These are phyloP conservation scores for Samsoniella hepiali DNA, from an alignment of 2,329 filamentous ascomycete species.

Conservation along the genomic window DNA sequence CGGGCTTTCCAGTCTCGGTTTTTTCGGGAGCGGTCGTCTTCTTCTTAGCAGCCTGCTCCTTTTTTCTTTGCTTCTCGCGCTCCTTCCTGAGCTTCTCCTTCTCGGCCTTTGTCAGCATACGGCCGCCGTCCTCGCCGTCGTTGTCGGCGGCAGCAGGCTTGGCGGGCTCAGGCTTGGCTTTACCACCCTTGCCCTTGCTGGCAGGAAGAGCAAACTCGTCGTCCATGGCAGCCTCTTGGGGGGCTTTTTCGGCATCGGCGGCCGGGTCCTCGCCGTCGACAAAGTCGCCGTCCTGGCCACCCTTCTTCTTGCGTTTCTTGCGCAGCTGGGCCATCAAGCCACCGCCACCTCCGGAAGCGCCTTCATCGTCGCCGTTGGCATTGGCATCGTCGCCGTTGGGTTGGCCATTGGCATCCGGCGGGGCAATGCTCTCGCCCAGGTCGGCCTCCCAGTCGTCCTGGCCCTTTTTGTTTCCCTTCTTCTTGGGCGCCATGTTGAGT, in stretches of 20 bases:
- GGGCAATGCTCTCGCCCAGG: conserved; percentile 72
- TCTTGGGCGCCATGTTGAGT: conserved; percentile 81
- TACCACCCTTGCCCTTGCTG: conserved; percentile 66
- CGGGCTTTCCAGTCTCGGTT: conserved; percentile 25
- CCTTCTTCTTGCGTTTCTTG: conserved; percentile 92
- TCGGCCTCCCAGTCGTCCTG: conserved; percentile 95
- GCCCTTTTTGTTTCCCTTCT: conserved; percentile 80
- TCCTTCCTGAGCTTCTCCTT: conserved; percentile 99
- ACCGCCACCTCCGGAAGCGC: conserved; percentile 54
- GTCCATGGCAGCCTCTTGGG: conserved; percentile 76
- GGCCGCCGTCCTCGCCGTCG: conserved; percentile 55
- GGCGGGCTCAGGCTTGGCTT: conserved; percentile 42
- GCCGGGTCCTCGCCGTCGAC: conserved; percentile 62
- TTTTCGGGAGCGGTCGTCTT: conserved; percentile 64
- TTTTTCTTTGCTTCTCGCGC: conserved; percentile 96
- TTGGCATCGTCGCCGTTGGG: conserved; percentile 45
- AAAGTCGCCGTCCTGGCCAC: conserved; percentile 63
- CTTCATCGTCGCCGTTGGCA: conserved; percentile 50
- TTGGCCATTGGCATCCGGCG: conserved; percentile 49
- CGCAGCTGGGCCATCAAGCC: conserved; percentile 77
- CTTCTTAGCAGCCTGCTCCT: conserved; percentile 93
- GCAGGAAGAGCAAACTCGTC: conserved; percentile 82
- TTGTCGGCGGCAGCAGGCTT: conserved; percentile 48
- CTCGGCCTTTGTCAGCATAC: conserved; percentile 92
- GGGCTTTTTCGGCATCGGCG: conserved; percentile 60